A percentile compares a stretch with the other conserved stretches of the same genome.
Evolutionary conservation across 495 filamentous ascomycete genomes (phyloP).

Genomic region (Penicillium malachiteum): DNA sequence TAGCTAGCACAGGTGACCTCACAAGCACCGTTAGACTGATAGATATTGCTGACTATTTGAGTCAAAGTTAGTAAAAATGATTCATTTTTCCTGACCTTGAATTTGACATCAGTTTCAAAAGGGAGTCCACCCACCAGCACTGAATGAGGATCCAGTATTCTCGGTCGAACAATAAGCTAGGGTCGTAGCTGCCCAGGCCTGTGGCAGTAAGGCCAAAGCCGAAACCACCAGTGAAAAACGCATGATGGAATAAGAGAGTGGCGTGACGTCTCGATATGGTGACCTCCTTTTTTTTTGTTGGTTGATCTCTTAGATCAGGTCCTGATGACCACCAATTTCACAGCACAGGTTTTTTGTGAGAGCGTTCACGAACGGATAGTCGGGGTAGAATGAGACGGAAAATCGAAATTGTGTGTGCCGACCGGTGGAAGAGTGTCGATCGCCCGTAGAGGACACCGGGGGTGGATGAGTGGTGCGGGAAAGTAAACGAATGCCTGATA

Average conservation of each 20-base stretch:
- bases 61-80: conserved; percentile 8
- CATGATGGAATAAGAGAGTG: conserved; percentile 15
- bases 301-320: neutral
- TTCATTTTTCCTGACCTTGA: neutral
- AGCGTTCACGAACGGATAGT: neutral
- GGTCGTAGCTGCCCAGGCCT: conserved; percentile 17
- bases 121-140: neutral
- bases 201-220: conserved; percentile 15
- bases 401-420: conserved; percentile 15
- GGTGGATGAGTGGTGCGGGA: neutral
- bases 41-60: conserved; percentile 50
- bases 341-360: neutral
- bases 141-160: conserved; percentile 44
- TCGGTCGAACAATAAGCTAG: conserved; percentile 44
- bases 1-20: conserved; percentile 54
- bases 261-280: neutral
- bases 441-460: conserved; percentile 4
- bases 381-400: neutral
- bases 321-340: neutral
- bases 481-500: conserved; percentile 4
- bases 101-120: neutral
- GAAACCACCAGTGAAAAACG: conserved; percentile 12
- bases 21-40: conserved; percentile 68
- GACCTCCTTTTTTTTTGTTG: neutral
- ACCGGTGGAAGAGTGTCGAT: conserved; percentile 23